Conservation (phyloP, 2,329 filamentous ascomycete species). For the Colletotrichum sublineola region DNA sequence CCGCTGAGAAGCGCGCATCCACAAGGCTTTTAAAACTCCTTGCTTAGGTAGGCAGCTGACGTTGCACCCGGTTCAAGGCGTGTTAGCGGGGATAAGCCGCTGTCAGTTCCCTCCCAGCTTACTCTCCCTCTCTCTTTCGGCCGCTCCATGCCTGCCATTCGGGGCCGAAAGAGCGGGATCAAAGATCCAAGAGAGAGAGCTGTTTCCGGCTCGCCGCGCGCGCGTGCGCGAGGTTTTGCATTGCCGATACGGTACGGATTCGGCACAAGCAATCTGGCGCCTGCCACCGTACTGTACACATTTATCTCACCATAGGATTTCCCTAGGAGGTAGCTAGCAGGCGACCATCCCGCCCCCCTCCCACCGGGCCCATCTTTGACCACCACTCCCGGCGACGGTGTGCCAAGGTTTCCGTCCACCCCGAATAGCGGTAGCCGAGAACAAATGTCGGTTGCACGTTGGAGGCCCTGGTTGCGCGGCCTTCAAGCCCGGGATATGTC, state of each 20-base stretch:
- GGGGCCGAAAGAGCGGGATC: conserved; percentile 27
- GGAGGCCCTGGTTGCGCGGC: conserved; percentile 6
- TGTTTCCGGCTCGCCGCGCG: conserved; percentile 20
- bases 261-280: conserved; percentile 1
- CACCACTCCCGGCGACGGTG: conserved; percentile 8
- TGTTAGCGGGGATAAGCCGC: background rate
- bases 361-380: conserved; percentile 24
- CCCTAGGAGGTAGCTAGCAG: conserved; percentile 24
- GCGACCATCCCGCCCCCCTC: conserved; percentile 32
- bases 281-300: conserved; percentile 30
- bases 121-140: background rate
- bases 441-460: background rate
- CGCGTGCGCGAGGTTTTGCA: conserved; percentile 18
- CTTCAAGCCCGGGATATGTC: conserved; percentile 5
- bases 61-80: background rate
- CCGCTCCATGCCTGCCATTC: conserved; percentile 27
- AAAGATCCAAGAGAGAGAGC: conserved; percentile 25
- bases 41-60: background rate
- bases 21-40: background rate
- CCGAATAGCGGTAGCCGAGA: conserved; percentile 19
- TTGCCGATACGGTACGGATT: conserved; percentile 31
- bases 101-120: background rate
- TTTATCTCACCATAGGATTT: conserved; percentile 21
- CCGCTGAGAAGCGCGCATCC: background rate
- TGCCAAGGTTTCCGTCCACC: conserved; percentile 18